Conservation (phyloP, 495 filamentous ascomycete species). For the Bryoglossum gracile region DNA sequence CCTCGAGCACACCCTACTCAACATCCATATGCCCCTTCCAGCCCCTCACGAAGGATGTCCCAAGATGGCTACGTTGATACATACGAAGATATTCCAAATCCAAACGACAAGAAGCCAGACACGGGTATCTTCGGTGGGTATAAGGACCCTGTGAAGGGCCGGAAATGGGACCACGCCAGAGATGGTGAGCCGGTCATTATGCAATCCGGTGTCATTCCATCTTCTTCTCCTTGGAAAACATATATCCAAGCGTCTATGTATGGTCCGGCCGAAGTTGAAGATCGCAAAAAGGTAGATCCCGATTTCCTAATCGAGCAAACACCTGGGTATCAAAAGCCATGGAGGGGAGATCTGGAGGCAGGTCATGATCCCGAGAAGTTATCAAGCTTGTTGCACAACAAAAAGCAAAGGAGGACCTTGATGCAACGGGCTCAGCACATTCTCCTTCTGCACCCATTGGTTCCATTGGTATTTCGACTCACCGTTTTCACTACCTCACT, state of each 20-base stretch:
- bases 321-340: constrained; percentile 39
- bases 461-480: constrained; percentile 76
- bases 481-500: constrained; percentile 77
- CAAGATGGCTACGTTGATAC: constrained; percentile 46
- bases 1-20: constrained; percentile 48
- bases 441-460: constrained; percentile 72
- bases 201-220: constrained; percentile 28
- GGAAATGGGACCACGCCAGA: constrained; percentile 51
- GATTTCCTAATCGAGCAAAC: constrained; percentile 39
- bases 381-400: constrained; percentile 14
- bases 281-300: constrained; percentile 36
- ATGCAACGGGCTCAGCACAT: constrained; percentile 44
- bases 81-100: constrained; percentile 20
- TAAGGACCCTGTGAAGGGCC: constrained; percentile 35
- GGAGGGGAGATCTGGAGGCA: constrained; percentile 22
- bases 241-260: constrained; percentile 46
- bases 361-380: constrained; percentile 19
- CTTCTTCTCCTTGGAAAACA: constrained; percentile 37
- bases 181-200: constrained; percentile 50
- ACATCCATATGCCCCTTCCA: constrained; percentile 49
- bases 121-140: constrained; percentile 25
- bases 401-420: constrained; percentile 39
- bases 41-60: constrained; percentile 39
- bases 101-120: constrained; percentile 17
- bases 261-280: constrained; percentile 37